These are phyloP conservation scores for Candida saitoana DNA, from an alignment of 805 yeast species.

Conservation along the genomic window DNA sequence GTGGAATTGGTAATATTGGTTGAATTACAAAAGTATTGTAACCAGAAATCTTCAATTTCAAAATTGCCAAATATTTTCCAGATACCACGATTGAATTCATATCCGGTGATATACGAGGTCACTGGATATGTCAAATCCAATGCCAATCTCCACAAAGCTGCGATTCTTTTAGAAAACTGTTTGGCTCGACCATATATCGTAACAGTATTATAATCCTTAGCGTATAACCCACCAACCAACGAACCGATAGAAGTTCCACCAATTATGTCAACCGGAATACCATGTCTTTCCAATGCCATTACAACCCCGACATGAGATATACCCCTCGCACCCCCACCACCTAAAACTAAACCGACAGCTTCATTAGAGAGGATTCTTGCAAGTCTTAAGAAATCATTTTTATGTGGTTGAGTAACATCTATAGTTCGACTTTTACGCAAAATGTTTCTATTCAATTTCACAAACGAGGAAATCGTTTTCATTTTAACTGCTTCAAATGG, in stretches of 20 bases:
- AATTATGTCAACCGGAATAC: slow-evolving; percentile 87
- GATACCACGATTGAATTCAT: slow-evolving; percentile 94
- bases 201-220: slow-evolving; percentile 85
- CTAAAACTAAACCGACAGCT: slow-evolving; percentile 89
- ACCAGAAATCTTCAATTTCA: slow-evolving; percentile 95
- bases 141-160: slow-evolving; percentile 80
- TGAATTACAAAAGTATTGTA: slow-evolving; percentile 81
- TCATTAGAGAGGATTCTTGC: slow-evolving; percentile 90
- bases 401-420: slow-evolving; percentile 50
- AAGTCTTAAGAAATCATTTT: slow-evolving; percentile 82
- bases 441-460: slow-evolving; percentile 20
- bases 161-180: slow-evolving; percentile 75
- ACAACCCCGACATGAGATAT: slow-evolving; percentile 87
- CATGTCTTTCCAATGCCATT: slow-evolving; percentile 85
- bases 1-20: slow-evolving; percentile 92
- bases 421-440: slow-evolving; percentile 16
- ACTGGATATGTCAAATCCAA: slow-evolving; percentile 89
- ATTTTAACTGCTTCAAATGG: slow-evolving; percentile 33
- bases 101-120: slow-evolving; percentile 94
- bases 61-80: slow-evolving; percentile 94
- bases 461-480: slow-evolving; percentile 24
- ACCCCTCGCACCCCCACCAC: slow-evolving; percentile 98
- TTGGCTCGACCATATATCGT: slow-evolving; percentile 89
- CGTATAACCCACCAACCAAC: slow-evolving; percentile 92
- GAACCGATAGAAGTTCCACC: slow-evolving; percentile 98